phyloP scores from a whole-genome alignment of 2,329 filamentous ascomycete species.

The Ceratocystiopsis minuta region DNA sequence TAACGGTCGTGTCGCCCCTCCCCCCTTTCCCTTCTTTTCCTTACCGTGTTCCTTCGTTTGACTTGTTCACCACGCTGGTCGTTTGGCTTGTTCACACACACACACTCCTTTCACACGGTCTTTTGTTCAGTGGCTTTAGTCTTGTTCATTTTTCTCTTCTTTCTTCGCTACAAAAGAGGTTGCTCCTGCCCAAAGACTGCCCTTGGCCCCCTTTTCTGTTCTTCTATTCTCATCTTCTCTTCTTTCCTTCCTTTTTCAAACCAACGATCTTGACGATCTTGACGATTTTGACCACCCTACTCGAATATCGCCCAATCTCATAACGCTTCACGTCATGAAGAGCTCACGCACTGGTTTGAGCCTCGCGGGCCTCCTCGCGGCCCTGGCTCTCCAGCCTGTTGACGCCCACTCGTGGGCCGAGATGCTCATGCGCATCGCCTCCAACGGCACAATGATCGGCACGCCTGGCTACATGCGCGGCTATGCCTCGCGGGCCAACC shows the following conservation, averaged over 20 bases:
- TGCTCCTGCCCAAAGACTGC: too few relatives aligned
- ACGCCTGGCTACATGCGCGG: conserved; percentile 58
- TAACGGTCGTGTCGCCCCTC: not conserved
- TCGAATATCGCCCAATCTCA: not conserved
- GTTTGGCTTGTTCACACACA: conserved; percentile 1
- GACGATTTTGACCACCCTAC: not conserved
- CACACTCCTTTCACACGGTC: not conserved
- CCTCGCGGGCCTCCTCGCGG: not conserved
- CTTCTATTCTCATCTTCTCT: not conserved
- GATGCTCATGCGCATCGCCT: conserved; percentile 48
- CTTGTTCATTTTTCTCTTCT: not conserved
- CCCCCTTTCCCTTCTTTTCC: not conserved
- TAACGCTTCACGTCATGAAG: conserved; percentile 4
- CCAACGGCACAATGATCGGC: conserved; percentile 57
- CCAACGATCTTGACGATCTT: conserved; percentile 2
- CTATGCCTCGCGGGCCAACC: conserved; percentile 38
- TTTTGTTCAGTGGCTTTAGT: not conserved
- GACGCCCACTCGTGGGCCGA: conserved; percentile 71
- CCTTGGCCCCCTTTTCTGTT: not conserved
- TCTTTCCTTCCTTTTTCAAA: not conserved
- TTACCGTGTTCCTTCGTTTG: conserved; percentile 1
- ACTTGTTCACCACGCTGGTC: conserved; percentile 6
- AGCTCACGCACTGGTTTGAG: not conserved
- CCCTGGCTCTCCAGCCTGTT: conserved; percentile 10
- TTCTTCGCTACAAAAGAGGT: not conserved